phyloP scores from a whole-genome alignment of 306 rosid species.

The Chamaecrista fasciculata region DNA sequence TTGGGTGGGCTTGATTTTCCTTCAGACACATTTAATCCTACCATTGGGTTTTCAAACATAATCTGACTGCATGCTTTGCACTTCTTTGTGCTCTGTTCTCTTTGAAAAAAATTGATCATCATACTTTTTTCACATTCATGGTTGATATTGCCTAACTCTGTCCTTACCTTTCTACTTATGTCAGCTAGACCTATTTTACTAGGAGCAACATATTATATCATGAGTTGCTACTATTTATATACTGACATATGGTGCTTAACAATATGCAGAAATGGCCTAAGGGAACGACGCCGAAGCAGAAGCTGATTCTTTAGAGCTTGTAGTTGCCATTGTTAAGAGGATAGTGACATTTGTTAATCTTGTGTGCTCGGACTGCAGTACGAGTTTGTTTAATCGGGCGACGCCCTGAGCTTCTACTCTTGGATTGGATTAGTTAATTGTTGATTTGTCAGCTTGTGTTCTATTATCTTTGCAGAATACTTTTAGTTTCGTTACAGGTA shows the following conservation, averaged over 20 bases:
- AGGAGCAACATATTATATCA: not conserved
- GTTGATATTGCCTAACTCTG: not conserved
- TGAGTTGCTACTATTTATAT: slow-evolving; percentile 11
- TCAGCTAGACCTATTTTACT: not conserved
- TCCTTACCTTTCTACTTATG: not conserved
- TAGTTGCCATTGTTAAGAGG: slow-evolving; percentile 36
- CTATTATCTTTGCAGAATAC: slow-evolving; percentile 37
- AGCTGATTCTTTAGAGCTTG: slow-evolving; percentile 47
- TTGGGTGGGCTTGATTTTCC: not conserved
- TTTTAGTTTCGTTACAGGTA: slow-evolving; percentile 41
- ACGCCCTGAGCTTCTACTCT: slow-evolving; percentile 67
- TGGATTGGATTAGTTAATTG: slow-evolving; percentile 64
- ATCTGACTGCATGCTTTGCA: not conserved
- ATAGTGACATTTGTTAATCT: slow-evolving; percentile 51
- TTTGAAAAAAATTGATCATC: not conserved
- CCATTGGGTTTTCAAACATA: not conserved
- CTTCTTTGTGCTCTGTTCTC: not conserved
- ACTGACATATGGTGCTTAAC: slow-evolving; percentile 16
- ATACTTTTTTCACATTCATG: not conserved
- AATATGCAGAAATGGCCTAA: slow-evolving; percentile 64
- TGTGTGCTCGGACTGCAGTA: slow-evolving; percentile 60
- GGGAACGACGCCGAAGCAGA: slow-evolving; percentile 74
- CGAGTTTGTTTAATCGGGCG: slow-evolving; percentile 59
- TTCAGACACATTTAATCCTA: not conserved
- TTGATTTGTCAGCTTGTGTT: slow-evolving; percentile 46